Percentiles rank a stretch among this genome's conserved stretches.
phyloP scores from a whole-genome alignment of 768 basidiomycete genomes.

The Boletus subcaerulescens region DNA sequence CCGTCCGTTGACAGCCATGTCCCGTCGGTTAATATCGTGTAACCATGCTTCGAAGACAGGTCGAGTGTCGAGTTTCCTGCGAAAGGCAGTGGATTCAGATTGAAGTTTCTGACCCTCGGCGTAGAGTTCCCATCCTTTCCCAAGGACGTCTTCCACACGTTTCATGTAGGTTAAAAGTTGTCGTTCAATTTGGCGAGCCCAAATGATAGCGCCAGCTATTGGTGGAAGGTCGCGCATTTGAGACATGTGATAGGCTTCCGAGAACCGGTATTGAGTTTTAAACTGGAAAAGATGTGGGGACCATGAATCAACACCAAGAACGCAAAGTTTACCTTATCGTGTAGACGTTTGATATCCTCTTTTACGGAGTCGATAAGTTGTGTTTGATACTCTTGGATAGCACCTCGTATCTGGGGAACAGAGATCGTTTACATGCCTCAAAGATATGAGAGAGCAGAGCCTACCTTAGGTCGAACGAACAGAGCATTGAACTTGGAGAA shows the following conservation, averaged over 20 bases:
- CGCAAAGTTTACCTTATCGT: conserved; percentile 67
- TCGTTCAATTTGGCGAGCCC: conserved; percentile 98
- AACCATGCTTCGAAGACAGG: conserved; percentile 97
- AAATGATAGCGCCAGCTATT: conserved; percentile 97
- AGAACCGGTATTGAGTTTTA: conserved; percentile 93
- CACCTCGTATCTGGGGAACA: conserved; percentile 77
- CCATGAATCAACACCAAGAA: neutral
- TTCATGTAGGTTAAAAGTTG: conserved; percentile 98
- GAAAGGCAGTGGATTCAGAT: conserved; percentile 86
- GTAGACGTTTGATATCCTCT: conserved; percentile 92
- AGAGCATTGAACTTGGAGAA: conserved; percentile 98
- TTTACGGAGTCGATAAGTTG: conserved; percentile 99
- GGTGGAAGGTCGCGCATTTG: conserved; percentile 98
- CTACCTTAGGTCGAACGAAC: conserved; percentile 92
- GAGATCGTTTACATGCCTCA: neutral
- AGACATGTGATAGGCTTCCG: conserved; percentile 96
- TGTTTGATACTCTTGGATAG: conserved; percentile 98
- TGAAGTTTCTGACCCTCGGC: conserved; percentile 99
- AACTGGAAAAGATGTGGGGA: conserved; percentile 48
- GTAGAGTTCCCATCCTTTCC: conserved; percentile 98
- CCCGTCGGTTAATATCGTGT: conserved; percentile 88
- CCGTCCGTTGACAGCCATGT: conserved; percentile 88
- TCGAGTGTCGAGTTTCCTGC: conserved; percentile 92
- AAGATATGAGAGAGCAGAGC: conserved; percentile 4
- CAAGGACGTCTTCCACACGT: conserved; percentile 96